Base-by-base conservation (phyloP, 2,329 filamentous ascomycete species). In the Colletotrichum aenigma region DNA sequence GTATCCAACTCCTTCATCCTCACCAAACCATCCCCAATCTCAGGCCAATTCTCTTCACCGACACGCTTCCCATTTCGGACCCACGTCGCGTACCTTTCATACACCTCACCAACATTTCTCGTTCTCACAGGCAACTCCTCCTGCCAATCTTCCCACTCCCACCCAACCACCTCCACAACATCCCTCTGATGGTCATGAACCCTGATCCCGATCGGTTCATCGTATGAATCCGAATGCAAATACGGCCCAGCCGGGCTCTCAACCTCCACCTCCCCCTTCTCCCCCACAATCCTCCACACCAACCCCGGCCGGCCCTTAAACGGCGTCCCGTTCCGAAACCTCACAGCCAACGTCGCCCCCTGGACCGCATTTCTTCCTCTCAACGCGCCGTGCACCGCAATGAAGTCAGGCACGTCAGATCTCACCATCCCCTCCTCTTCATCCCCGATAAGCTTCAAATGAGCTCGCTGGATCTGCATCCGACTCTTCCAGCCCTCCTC, bases 81-180 rank as follows among this genome's bases (percentile, higher is more conserved):
- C 70, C 66, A 13, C 9, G 43, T n/a, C 7, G 88, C 88, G 82
- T 87, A 91, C 2, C 84, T 85, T 78, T 93, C 91, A 82, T 93
- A 93, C 0, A 92, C 78, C 32, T 85, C 85, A 0, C 86, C 91
- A 32, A 93, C 88, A 76, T 87, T 89, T 67, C 88, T 85, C 1
- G 85, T 86, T 7, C 83, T 78, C 2, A 86, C 43, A 0, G 88
- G 86, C n/a, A 91, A 75, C 10, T 86, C 84, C 24, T 86, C 83
- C 79, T 88, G 88, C 82, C 86, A 89, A 4, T 86, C 85, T 21
- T 85, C 81, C 84, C 87, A 91, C 8, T 84, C 80, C 83, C 86
- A 87, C 1, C 83, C 77, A 0, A 90, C 80, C 5, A 84, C 78
- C 15, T 88, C 85, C 1, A 90, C 83, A 12, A 85, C 78, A 28